Conservation (phyloP, 2,329 filamentous ascomycete genomes). For the Phialophora verrucosa region DNA sequence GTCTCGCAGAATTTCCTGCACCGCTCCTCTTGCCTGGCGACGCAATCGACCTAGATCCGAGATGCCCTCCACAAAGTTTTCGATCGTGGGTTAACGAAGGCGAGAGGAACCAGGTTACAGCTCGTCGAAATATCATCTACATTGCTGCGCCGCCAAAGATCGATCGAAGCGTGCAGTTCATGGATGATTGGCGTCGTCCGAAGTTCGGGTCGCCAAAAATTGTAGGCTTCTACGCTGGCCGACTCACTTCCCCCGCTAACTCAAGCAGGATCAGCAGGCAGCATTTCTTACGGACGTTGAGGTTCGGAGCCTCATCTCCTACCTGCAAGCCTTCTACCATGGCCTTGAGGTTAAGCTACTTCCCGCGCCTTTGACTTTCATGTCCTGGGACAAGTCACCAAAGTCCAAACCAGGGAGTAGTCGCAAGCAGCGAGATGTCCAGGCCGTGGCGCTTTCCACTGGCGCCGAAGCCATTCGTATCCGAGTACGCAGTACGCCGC, state of each 20-base stretch:
- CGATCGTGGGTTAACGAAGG: conserved; percentile 56
- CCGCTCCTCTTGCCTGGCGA: conserved; percentile 66
- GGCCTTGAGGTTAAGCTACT: conserved; percentile 58
- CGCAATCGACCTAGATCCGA: conserved; percentile 61
- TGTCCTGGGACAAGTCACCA: conserved; percentile 47
- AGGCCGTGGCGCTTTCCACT: conserved; percentile 55
- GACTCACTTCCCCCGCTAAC: conserved; percentile 43
- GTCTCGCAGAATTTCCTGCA: conserved; percentile 56
- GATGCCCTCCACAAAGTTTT: conserved; percentile 59
- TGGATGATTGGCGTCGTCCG: conserved; percentile 1
- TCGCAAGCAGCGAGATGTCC: neutral
- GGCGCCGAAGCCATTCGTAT: conserved; percentile 54
- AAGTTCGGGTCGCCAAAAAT: conserved; percentile 54
- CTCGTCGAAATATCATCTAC: conserved; percentile 59
- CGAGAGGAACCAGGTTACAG: conserved; percentile 58
- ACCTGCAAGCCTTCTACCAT: conserved; percentile 60
- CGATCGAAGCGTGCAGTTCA: conserved; percentile 1
- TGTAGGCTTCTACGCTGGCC: conserved; percentile 45
- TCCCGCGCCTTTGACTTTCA: conserved; percentile 52
- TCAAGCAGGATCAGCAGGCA: conserved; percentile 41
- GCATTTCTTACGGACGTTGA: conserved; percentile 26
- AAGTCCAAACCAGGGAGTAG: conserved; percentile 40
- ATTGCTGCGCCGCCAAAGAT: conserved; percentile 3
- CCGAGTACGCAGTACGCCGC: conserved; percentile 56
- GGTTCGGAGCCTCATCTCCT: conserved; percentile 48